Percentiles rank a stretch among this genome's conserved stretches.
phyloP scores from a whole-genome alignment of 2,329 filamentous ascomycete genomes.

The Fusarium metavorans region DNA sequence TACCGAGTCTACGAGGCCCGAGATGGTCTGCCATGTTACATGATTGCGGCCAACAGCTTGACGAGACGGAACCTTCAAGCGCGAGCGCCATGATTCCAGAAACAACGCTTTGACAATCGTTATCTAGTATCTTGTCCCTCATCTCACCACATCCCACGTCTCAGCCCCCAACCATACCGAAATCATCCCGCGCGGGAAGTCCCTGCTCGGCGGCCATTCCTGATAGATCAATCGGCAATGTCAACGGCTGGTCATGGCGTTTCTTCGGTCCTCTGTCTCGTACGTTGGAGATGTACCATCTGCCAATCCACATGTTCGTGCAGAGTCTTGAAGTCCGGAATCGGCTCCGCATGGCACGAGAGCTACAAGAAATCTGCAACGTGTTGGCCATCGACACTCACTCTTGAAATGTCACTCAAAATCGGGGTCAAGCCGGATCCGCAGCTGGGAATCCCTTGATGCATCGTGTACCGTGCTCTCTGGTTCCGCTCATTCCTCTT shows the following conservation, averaged over 20 bases:
- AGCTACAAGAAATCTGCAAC: not conserved
- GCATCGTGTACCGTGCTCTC: slow-evolving; percentile 3
- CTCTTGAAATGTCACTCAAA: not conserved
- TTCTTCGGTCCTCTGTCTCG: slow-evolving; percentile 12
- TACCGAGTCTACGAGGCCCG: slow-evolving; percentile 16
- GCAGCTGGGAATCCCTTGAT: slow-evolving; percentile 22
- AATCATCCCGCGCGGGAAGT: slow-evolving; percentile 14
- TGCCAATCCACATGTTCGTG: not conserved
- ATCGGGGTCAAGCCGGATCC: slow-evolving; percentile 19
- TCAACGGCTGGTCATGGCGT: slow-evolving; percentile 5
- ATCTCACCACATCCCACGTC: slow-evolving; percentile 28
- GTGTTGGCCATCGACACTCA: not conserved
- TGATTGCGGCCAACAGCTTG: not conserved
- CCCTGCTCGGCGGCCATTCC: slow-evolving; percentile 5
- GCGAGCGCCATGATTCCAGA: slow-evolving; percentile 15
- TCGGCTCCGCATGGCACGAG: not conserved
- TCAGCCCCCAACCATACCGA: slow-evolving; percentile 14
- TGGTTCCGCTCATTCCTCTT: not conserved
- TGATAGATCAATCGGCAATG: slow-evolving; percentile 18
- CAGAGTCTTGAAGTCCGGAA: not conserved
- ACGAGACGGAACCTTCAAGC: not conserved
- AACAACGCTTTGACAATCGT: slow-evolving; percentile 4
- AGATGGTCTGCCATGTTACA: slow-evolving; percentile 5
- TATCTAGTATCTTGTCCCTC: slow-evolving; percentile 12
- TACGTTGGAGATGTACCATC: slow-evolving; percentile 1